Percentiles rank a stretch among this genome's conserved stretches.
Evolutionary conservation across 305 asterid genomes (phyloP).

Genomic region (Solanum hybrid): DNA sequence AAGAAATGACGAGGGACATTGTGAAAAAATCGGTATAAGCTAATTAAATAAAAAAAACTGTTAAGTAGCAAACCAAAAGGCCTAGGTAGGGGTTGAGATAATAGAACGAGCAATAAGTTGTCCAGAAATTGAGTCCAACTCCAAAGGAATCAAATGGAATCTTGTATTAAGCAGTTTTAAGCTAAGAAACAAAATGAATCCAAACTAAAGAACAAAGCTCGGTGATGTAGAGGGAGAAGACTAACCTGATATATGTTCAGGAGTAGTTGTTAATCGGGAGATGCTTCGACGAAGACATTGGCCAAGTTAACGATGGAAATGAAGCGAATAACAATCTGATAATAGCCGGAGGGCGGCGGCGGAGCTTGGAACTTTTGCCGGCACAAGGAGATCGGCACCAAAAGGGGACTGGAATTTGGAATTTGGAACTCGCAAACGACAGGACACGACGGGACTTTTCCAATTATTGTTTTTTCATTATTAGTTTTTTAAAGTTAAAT

Average conservation of each 20-base stretch:
- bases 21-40: neutral
- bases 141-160: neutral
- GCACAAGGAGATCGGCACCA: neutral
- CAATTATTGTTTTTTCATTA: neutral
- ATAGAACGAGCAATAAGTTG: neutral
- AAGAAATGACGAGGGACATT: neutral
- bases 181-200: neutral
- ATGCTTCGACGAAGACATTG: neutral
- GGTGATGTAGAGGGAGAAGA: neutral
- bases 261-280: neutral
- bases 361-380: neutral
- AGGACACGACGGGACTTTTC: neutral
- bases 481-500: too few species aligned
- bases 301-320: neutral
- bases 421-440: neutral
- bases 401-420: neutral
- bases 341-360: neutral
- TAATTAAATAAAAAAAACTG: neutral
- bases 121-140: neutral
- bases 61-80: neutral
- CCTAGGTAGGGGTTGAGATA: neutral
- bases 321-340: neutral
- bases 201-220: neutral
- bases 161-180: neutral
- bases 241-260: neutral